Conservation (phyloP, 768 basidiomycete genomes). For the Pulveroboletus sp. region DNA sequence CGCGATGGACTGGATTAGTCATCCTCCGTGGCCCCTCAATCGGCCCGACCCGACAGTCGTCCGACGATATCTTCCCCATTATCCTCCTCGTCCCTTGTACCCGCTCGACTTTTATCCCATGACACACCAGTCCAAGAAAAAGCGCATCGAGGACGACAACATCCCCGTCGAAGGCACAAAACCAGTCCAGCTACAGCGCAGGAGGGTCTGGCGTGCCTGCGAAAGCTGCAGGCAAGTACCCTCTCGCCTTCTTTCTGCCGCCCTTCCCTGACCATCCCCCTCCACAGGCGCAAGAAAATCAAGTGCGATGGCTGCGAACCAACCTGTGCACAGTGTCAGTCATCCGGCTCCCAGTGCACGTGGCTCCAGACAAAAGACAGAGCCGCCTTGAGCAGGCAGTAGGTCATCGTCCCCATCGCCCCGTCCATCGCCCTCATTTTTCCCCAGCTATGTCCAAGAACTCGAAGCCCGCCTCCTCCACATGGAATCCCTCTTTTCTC, state of each 20-base stretch:
- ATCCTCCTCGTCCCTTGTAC: constrained; percentile 24
- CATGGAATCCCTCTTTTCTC: constrained; percentile 84
- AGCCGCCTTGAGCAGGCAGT: constrained; percentile 89
- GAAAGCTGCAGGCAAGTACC: constrained; percentile 77
- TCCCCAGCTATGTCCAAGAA: constrained; percentile 81
- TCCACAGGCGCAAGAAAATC: constrained; percentile 81
- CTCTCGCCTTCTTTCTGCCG: constrained; percentile 13
- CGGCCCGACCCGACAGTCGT: constrained; percentile 35
- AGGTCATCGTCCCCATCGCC: constrained; percentile 30
- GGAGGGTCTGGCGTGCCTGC: constrained; percentile 86
- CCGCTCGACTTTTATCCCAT: constrained; percentile 48
- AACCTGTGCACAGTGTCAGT: constrained; percentile 76
- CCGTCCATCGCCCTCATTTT: constrained; percentile 17
- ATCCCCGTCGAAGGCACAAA: constrained; percentile 58
- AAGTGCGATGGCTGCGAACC: constrained; percentile 90
- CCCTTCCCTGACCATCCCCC: constrained; percentile 16
- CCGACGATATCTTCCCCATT: constrained; percentile 34
- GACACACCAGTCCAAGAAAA: constrained; percentile 71
- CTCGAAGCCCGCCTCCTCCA: constrained; percentile 84
- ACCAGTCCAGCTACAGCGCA: constrained; percentile 74
- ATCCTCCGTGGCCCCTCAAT: constrained; percentile 25
- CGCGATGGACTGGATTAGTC: constrained; percentile 34
- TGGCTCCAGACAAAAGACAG: constrained; percentile 93
- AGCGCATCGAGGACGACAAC: constrained; percentile 60
- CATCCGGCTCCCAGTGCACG: constrained; percentile 75